These are phyloP conservation scores for Colletotrichum tofieldiae DNA, from an alignment of 2,329 filamentous ascomycete species.

Conservation along the genomic window DNA sequence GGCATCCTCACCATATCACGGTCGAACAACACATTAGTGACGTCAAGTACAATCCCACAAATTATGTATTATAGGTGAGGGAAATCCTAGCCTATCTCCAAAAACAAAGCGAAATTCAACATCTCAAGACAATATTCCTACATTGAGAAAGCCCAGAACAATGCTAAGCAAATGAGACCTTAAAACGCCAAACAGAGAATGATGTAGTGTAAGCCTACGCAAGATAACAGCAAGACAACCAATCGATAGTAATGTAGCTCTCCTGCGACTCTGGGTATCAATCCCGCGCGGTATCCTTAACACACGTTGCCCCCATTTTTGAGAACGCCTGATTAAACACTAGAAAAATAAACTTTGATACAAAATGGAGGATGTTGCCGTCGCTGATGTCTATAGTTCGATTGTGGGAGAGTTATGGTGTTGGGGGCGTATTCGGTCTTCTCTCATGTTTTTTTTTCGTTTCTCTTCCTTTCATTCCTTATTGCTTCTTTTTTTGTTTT, in stretches of 20 bases:
- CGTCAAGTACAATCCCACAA: conserved; percentile 5
- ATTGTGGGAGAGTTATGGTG: background rate
- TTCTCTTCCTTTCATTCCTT: conserved; percentile 24
- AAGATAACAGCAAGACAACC: background rate
- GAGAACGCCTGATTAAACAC: conserved; percentile 28
- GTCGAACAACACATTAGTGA: background rate
- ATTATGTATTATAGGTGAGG: conserved; percentile 39
- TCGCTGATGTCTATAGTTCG: conserved; percentile 31
- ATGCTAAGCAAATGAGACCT: conserved; percentile 7
- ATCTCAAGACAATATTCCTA: conserved; percentile 18
- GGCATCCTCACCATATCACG: background rate
- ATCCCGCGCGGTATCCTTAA: conserved; percentile 28
- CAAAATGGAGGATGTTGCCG: conserved; percentile 28
- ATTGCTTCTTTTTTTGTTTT: conserved; percentile 3
- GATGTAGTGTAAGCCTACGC: background rate
- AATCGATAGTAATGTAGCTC: conserved; percentile 11
- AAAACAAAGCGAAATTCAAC: background rate
- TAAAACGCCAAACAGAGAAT: conserved; percentile 23
- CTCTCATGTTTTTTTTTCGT: conserved; percentile 11
- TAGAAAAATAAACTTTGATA: background rate
- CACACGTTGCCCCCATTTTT: background rate
- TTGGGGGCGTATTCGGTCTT: background rate
- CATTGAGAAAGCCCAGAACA: background rate
- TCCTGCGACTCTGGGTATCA: conserved; percentile 42
- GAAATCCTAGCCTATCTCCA: background rate